Conservation (phyloP, 2,329 filamentous ascomycete genomes). For the Nigrospora oryzae region DNA sequence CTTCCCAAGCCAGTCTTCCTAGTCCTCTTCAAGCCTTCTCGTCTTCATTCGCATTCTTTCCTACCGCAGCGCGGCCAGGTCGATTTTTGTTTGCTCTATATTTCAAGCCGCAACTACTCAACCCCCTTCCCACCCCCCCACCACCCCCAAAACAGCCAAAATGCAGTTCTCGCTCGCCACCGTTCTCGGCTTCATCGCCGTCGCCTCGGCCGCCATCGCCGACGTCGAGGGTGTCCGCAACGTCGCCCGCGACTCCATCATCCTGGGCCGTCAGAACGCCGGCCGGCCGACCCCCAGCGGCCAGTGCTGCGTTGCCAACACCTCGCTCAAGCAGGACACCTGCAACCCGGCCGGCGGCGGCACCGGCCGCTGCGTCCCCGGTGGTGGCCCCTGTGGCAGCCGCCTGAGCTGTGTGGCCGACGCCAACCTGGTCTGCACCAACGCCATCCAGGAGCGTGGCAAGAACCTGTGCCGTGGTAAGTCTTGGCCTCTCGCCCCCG, state of each 20-base stretch:
- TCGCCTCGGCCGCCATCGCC: conserved; percentile 3
- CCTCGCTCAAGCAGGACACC: conserved; percentile 7
- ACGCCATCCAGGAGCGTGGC: conserved; percentile 7
- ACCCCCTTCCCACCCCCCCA: not conserved
- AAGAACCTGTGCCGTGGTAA: conserved; percentile 6
- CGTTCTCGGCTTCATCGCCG: conserved; percentile 1
- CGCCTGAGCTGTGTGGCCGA: conserved; percentile 7
- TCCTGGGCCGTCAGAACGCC: not conserved
- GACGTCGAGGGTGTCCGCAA: conserved; percentile 4
- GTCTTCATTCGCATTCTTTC: too few relatives aligned
- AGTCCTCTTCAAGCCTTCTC: too few relatives aligned
- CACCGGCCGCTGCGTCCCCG: conserved; percentile 7
- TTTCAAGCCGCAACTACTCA: not conserved
- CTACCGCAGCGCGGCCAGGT: too few relatives aligned
- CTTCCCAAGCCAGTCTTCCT: too few relatives aligned
- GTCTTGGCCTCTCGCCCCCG: not conserved
- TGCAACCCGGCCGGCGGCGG: conserved; percentile 4
- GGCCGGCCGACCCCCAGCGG: conserved; percentile 4
- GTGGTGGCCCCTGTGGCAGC: conserved; percentile 5
- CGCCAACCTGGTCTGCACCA: conserved; percentile 4
- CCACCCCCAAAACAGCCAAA: not conserved
- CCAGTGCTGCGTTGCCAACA: conserved; percentile 7
- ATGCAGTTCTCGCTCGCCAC: conserved; percentile 6
- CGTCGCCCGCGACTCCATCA: conserved; percentile 1
- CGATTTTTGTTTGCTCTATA: not conserved